phyloP scores from a whole-genome alignment of 2,329 filamentous ascomycete species.

The Aspergillus sojae region DNA sequence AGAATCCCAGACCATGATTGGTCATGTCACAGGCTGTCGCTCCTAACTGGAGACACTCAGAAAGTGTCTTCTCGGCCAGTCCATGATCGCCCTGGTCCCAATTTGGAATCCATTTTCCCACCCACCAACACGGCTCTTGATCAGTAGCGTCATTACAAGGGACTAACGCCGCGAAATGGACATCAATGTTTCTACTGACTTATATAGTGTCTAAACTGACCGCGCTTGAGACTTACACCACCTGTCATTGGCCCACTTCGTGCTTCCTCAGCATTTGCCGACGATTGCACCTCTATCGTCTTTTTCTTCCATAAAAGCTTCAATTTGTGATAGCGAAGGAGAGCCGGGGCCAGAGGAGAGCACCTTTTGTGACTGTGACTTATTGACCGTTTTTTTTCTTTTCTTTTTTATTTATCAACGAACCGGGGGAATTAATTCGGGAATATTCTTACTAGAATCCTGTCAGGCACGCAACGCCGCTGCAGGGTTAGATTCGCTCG shows the following conservation, averaged over 20 bases:
- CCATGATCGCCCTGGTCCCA: background rate
- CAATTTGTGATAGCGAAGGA: background rate
- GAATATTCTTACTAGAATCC: slow-evolving; percentile 17
- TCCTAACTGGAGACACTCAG: background rate
- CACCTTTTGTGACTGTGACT: background rate
- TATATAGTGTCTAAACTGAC: background rate
- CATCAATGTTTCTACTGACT: background rate
- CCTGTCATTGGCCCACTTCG: background rate
- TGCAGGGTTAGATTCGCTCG: slow-evolving; percentile 15
- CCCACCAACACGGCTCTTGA: background rate
- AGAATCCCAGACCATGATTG: background rate
- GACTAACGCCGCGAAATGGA: background rate
- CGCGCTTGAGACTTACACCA: background rate
- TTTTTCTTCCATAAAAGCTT: background rate
- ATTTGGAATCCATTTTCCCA: slow-evolving; percentile 3
- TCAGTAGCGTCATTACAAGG: background rate
- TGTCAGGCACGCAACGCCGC: slow-evolving; percentile 20
- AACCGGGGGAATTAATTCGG: slow-evolving; percentile 7
- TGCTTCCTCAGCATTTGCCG: background rate
- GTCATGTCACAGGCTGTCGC: background rate
- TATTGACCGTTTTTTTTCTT: background rate
- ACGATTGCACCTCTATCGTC: background rate
- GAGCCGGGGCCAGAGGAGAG: no score
- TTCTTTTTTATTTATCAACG: background rate
- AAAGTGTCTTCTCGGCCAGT: background rate